Base-by-base conservation (phyloP, 768 basidiomycete species). In the Austroboletus festivus region DNA sequence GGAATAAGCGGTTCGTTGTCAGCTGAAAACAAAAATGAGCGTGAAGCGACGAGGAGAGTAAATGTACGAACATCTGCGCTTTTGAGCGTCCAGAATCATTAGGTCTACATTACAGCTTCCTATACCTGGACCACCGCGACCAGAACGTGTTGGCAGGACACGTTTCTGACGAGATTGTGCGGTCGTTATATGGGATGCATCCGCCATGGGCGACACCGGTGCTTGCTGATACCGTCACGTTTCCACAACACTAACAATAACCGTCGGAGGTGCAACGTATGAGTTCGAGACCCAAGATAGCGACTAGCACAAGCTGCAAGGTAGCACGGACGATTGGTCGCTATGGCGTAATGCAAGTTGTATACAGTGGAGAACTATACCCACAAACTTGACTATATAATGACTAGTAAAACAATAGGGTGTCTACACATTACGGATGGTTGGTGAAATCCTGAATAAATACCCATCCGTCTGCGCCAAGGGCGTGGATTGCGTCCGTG, bases 41-140 rank as follows among this genome's bases (percentile, higher is more conserved):
- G 45, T 44, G 48, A 44, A 51, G 35, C 40, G 46, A 57, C 20
- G 26, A 42, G 39, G 47, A 44, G 46, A 47, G 18, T 15, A 35
- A 47, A 46, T 41, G 44, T 31, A 77, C 83, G 61, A 64, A 92
- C 92, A 71, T 74, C 82, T 84, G 68, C 81, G 80, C 69, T 82
- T 81, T 59, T 86, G 77, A 53, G 84, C 86, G 57, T 93, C 90
- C 54, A 92, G 68, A 64, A 94, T 88, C 81, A 90, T 83, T 46
- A 82, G 58, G 72, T 94, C 92, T 16, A 84, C 75, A 63, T 90
- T 87, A 63, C 83, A 82, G 51, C 71, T 85, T 47, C 91, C 89
- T 43, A 89, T 80, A 30, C 88, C 89, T 23, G 86, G 85, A 15
- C 88, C 89, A 47, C 88, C 85, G 47, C 91, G 80, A 57, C 89